phyloP scores from a whole-genome alignment of 225 moss, liverwort and hornwort genomes.

The Straminergon stramineum region DNA sequence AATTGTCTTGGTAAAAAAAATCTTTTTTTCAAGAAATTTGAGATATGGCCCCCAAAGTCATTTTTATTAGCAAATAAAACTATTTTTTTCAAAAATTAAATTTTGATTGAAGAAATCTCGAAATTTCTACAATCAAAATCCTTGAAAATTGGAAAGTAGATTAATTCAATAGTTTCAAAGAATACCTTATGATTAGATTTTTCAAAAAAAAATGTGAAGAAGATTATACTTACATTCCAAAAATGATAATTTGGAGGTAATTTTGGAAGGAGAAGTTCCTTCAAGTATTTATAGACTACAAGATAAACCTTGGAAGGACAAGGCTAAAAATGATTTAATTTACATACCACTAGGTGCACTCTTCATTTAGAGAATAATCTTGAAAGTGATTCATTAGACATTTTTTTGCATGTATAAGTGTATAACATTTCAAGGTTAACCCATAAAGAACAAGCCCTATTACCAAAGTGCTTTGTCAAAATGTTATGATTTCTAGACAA shows the following conservation, averaged over 20 bases:
- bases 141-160: not conserved
- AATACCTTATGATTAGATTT: fast-evolving
- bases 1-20: not conserved
- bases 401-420: fast-evolving
- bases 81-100: not conserved
- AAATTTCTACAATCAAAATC: not conserved
- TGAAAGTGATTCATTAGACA: not conserved
- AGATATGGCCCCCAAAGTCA: not conserved
- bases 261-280: not conserved
- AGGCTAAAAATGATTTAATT: not conserved
- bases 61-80: fast-evolving
- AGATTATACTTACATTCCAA: not conserved
- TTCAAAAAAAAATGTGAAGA: not conserved
- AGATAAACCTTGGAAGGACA: not conserved
- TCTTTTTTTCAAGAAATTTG: not conserved
- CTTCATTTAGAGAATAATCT: not conserved
- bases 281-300: fast-evolving
- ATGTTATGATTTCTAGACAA: fast-evolving
- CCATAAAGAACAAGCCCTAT: not conserved
- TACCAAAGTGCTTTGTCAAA: not conserved
- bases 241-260: not conserved
- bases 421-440: fast-evolving
- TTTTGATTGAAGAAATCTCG: not conserved
- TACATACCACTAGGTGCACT: not conserved
- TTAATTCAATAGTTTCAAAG: not conserved